A percentile compares a stretch with the other conserved stretches of the same genome.
Evolutionary conservation across 495 filamentous ascomycete genomes (phyloP).

Genomic region (Xylaria cubensis): DNA sequence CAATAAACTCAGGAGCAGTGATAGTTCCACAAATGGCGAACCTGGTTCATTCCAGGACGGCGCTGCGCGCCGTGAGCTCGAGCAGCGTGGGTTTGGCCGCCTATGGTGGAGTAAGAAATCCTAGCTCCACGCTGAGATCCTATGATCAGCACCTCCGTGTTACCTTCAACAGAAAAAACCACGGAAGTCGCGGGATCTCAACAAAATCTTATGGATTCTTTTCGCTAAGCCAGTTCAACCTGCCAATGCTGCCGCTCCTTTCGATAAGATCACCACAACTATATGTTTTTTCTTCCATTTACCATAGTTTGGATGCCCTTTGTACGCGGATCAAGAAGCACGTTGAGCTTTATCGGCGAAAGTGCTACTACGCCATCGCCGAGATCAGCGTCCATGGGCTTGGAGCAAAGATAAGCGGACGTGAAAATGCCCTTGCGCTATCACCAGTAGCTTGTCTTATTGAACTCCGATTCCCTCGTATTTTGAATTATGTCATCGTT

Average conservation of each 20-base stretch:
- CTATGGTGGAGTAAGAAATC: slow-evolving; percentile 55
- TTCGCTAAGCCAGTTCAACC: slow-evolving; percentile 42
- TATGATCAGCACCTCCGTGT: neutral
- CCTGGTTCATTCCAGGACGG: slow-evolving; percentile 63
- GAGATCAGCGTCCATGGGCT: slow-evolving; percentile 39
- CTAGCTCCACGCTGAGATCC: slow-evolving; percentile 10
- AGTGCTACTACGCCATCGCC: slow-evolving; percentile 54
- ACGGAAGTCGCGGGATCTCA: slow-evolving; percentile 12
- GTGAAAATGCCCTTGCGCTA: slow-evolving; percentile 56
- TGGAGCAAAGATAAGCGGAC: slow-evolving; percentile 23
- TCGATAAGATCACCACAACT: slow-evolving; percentile 31
- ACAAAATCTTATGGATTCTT: slow-evolving; percentile 19
- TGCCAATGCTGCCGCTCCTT: slow-evolving; percentile 35
- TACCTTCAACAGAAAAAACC: slow-evolving; percentile 38
- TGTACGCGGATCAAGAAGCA: slow-evolving; percentile 37
- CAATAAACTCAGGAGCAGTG: slow-evolving; percentile 45
- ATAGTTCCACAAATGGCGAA: slow-evolving; percentile 51
- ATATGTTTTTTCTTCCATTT: neutral
- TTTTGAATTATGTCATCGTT: slow-evolving; percentile 6
- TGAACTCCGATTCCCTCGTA: slow-evolving; percentile 19
- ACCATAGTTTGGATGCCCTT: neutral
- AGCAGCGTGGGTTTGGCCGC: slow-evolving; percentile 71
- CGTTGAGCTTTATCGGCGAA: slow-evolving; percentile 44
- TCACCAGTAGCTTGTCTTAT: slow-evolving; percentile 38
- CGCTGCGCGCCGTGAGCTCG: slow-evolving; percentile 70